phyloP scores from a whole-genome alignment of 2,329 filamentous ascomycete genomes.

The Stagonosporopsis rhizophila region DNA sequence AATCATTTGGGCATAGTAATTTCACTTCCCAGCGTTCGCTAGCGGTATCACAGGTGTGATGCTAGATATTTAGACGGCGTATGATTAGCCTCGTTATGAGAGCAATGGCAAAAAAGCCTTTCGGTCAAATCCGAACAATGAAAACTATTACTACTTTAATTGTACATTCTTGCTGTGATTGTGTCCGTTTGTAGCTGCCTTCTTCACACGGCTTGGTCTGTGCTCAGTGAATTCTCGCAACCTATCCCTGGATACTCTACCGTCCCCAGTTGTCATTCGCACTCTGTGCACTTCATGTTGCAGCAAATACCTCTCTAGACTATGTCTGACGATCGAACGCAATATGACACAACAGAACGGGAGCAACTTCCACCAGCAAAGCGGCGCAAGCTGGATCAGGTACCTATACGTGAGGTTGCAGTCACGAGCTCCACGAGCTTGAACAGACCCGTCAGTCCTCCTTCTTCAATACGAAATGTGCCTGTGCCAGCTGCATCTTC shows the following conservation, averaged over 20 bases:
- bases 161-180: background rate
- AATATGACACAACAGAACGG: conserved; percentile 18
- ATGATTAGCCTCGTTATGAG: conserved; percentile 33
- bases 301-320: background rate
- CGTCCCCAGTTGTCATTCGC: background rate
- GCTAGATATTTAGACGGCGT: conserved; percentile 39
- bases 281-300: background rate
- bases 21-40: conserved; percentile 42
- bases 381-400: conserved; percentile 32
- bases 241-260: background rate
- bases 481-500: background rate
- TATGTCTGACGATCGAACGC: background rate
- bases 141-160: conserved; percentile 21
- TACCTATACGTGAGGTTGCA: background rate
- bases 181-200: background rate
- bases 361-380: conserved; percentile 29
- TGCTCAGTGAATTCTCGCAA: background rate
- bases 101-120: conserved; percentile 27
- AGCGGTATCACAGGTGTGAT: conserved; percentile 26
- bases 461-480: conserved; percentile 23
- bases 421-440: conserved; percentile 7
- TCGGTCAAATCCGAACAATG: conserved; percentile 29
- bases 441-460: conserved; percentile 41
- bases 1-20: conserved; percentile 32
- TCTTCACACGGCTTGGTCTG: background rate